Percentiles rank a stretch among this genome's conserved stretches.
These are phyloP conservation scores for Xylaria sp. DNA, from an alignment of 2,329 filamentous ascomycete genomes.

Conservation along the genomic window DNA sequence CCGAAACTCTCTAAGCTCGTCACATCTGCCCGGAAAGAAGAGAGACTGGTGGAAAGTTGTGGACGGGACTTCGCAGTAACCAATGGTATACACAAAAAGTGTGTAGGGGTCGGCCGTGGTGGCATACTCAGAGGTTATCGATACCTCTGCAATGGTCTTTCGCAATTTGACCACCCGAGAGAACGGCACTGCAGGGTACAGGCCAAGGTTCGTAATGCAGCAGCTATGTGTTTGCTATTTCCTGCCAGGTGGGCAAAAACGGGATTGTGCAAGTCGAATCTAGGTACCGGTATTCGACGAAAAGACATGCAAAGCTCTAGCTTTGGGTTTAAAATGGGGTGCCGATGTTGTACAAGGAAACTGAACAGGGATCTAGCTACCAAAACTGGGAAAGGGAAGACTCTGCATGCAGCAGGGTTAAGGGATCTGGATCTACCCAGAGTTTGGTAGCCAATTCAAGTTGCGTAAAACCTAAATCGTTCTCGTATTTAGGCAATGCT, in stretches of 20 bases:
- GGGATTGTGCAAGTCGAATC: background rate
- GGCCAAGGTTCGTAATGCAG: background rate
- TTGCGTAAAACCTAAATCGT: background rate
- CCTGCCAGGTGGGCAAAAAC: background rate
- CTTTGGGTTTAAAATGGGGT: background rate
- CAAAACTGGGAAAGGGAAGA: constrained; percentile 15
- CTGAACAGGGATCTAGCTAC: constrained; percentile 23
- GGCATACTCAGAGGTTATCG: constrained; percentile 49
- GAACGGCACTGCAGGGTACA: background rate
- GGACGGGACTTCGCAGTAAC: constrained; percentile 68
- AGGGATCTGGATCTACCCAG: background rate
- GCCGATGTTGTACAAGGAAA: constrained; percentile 20
- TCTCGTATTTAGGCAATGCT: background rate
- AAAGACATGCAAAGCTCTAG: background rate
- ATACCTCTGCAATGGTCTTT: background rate
- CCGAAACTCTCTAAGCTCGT: constrained; percentile 57
- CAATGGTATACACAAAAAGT: constrained; percentile 82
- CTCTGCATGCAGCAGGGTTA: constrained; percentile 31
- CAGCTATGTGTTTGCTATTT: background rate
- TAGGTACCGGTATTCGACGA: background rate
- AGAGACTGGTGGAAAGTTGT: constrained; percentile 72
- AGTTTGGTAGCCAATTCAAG: constrained; percentile 5
- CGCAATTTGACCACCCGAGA: background rate
- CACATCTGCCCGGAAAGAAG: constrained; percentile 70
- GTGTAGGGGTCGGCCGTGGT: constrained; percentile 64